A percentile compares a stretch with the other conserved stretches of the same genome.
phyloP scores from a whole-genome alignment of 2,329 filamentous ascomycete genomes.

The Fusarium longipes region DNA sequence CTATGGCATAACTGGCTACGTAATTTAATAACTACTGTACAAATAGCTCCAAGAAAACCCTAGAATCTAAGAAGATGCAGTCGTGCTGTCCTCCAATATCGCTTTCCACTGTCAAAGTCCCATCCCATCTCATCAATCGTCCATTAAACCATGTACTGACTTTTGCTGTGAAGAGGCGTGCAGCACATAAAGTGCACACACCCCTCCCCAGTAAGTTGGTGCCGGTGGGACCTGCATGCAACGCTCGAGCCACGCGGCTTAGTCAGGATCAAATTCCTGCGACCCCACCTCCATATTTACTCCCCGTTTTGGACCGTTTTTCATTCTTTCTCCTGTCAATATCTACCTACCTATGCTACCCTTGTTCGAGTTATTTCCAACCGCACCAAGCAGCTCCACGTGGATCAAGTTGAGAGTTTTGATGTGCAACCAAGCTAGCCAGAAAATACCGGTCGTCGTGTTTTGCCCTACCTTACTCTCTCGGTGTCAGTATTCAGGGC shows the following conservation, averaged over 20 bases:
- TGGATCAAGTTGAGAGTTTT: not conserved
- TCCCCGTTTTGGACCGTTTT: not conserved
- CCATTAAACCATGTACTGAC: not conserved
- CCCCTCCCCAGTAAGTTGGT: too few species aligned
- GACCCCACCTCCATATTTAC: constrained; percentile 1
- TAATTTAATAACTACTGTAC: not conserved
- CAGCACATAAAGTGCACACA: not conserved
- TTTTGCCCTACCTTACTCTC: not conserved
- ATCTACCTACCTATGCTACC: constrained; percentile 3
- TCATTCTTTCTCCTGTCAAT: not conserved
- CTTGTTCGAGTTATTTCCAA: constrained; percentile 1
- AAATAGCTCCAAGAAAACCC: not conserved
- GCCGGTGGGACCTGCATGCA: not conserved
- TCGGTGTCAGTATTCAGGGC: not conserved
- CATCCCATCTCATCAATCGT: not conserved
- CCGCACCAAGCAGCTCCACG: not conserved
- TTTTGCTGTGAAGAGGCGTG: not conserved
- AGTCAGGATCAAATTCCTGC: not conserved
- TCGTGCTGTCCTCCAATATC: not conserved
- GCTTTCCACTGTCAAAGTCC: not conserved
- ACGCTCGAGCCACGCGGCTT: not conserved
- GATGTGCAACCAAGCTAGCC: not conserved
- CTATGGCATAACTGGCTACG: not conserved
- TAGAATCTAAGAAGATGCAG: not conserved
- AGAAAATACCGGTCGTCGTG: not conserved